Evolutionary conservation across 148 eudicot genomes (phyloP).

Genomic region (Cornus florida): DNA sequence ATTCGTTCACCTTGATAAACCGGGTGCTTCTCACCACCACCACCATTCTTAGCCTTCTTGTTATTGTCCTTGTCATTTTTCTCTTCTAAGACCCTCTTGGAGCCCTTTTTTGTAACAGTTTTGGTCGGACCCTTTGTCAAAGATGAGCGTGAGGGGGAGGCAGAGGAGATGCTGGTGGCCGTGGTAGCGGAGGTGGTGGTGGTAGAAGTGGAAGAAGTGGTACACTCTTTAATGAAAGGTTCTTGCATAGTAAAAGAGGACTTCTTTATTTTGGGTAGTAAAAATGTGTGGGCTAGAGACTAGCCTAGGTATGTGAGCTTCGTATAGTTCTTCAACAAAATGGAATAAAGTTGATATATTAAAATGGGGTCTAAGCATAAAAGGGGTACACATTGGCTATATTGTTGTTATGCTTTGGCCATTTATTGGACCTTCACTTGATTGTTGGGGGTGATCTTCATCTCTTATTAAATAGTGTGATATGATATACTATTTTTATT

Average conservation of each 20-base stretch:
- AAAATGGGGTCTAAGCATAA: no score
- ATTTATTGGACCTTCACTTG: no score
- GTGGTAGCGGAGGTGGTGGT: background rate
- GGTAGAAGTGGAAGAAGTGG: background rate
- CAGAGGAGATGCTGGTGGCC: background rate
- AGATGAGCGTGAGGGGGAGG: background rate
- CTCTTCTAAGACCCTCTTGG: background rate
- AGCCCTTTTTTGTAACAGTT: background rate
- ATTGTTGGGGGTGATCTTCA: no score
- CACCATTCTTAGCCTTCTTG: background rate
- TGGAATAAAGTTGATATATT: no score
- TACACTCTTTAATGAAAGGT: background rate
- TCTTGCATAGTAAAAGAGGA: background rate
- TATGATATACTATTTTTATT: no score
- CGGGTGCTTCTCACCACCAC: conserved; percentile 25
- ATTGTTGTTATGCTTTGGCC: no score
- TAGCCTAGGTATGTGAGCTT: no score
- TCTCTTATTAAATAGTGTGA: no score
- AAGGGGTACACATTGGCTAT: no score
- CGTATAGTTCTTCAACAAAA: no score
- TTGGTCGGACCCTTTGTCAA: background rate
- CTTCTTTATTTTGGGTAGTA: background rate
- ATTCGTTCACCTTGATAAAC: conserved; percentile 44
- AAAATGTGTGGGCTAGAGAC: background rate
- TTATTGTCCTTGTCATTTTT: background rate